Evolutionary conservation across 2,329 filamentous ascomycete genomes (phyloP).

Genomic region (Claviceps pazoutovae): DNA sequence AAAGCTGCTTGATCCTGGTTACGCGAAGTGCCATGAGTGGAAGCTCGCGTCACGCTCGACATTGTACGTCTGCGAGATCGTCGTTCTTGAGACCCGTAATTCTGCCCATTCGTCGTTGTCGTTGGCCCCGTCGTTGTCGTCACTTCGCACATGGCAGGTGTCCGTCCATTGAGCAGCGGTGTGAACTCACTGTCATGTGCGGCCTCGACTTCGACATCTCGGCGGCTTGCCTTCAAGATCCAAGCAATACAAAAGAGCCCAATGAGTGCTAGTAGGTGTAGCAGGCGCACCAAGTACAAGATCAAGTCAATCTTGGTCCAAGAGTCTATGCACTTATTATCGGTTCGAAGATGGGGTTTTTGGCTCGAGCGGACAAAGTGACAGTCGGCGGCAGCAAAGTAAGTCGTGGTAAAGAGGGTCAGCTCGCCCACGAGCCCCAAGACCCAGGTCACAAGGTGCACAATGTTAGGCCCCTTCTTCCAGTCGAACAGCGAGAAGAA

Average conservation of each 20-base stretch:
- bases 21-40: constrained; percentile 15
- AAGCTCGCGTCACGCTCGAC: constrained; percentile 24
- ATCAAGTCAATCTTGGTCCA: constrained; percentile 44
- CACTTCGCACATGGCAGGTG: constrained; percentile 21
- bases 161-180: constrained; percentile 41
- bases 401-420: constrained; percentile 53
- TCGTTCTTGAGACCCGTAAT: constrained; percentile 9
- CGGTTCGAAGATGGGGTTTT: constrained; percentile 12
- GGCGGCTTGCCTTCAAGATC: constrained; percentile 26
- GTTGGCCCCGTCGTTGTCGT: constrained; percentile 16
- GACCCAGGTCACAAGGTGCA: constrained; percentile 70
- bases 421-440: constrained; percentile 60
- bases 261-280: constrained; percentile 48
- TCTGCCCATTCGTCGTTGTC: constrained; percentile 9
- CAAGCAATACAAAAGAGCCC: constrained; percentile 30
- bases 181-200: constrained; percentile 41
- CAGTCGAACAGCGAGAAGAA: constrained; percentile 79
- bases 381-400: constrained; percentile 51
- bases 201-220: constrained; percentile 24
- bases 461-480: constrained; percentile 62
- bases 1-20: constrained; percentile 62
- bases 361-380: constrained; percentile 41
- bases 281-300: constrained; percentile 53
- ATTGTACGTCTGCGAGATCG: constrained; percentile 22
- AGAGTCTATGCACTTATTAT: constrained; percentile 20